Conservation (phyloP, 331 rosid species). For the Quercus phellos region DNA sequence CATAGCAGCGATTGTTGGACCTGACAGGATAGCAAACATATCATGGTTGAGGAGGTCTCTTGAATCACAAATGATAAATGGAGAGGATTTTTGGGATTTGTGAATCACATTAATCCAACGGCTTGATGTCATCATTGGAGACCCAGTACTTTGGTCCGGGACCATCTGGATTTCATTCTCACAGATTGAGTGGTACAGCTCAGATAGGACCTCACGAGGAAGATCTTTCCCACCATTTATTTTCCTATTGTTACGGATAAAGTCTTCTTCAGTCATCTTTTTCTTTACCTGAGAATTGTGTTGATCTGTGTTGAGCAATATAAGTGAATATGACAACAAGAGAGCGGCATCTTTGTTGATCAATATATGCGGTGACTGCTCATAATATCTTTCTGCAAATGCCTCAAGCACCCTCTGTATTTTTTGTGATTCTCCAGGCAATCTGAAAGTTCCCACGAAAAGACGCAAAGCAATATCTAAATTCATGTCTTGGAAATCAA, state of each 20-base stretch:
- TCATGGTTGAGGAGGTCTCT: conserved; percentile 79
- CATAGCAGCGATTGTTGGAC: conserved; percentile 92
- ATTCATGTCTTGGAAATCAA: conserved; percentile 88
- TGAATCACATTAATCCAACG: conserved; percentile 88
- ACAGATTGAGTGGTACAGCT: conserved; percentile 77
- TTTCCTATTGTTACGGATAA: conserved; percentile 77
- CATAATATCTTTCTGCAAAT: conserved; percentile 93
- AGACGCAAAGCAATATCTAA: conserved; percentile 86
- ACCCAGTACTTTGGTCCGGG: conserved; percentile 85
- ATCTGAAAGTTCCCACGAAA: conserved; percentile 82
- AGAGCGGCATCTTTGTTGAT: conserved; percentile 92
- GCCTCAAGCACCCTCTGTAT: conserved; percentile 99
- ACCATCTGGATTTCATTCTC: conserved; percentile 87
- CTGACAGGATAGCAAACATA: conserved; percentile 89
- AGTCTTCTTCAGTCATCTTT: conserved; percentile 95
- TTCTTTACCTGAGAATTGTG: conserved; percentile 90
- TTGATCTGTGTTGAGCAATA: conserved; percentile 89
- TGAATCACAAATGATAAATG: conserved; percentile 76
- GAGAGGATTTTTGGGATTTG: conserved; percentile 68
- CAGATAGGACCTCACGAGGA: conserved; percentile 74
- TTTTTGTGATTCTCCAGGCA: conserved; percentile 99
- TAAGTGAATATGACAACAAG: conserved; percentile 71
- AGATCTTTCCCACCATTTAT: conserved; percentile 89
- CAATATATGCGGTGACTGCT: conserved; percentile 72
- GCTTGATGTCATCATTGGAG: conserved; percentile 86